Conservation (phyloP, 1,139 yeast genomes). For the Kodamaea sp. region DNA sequence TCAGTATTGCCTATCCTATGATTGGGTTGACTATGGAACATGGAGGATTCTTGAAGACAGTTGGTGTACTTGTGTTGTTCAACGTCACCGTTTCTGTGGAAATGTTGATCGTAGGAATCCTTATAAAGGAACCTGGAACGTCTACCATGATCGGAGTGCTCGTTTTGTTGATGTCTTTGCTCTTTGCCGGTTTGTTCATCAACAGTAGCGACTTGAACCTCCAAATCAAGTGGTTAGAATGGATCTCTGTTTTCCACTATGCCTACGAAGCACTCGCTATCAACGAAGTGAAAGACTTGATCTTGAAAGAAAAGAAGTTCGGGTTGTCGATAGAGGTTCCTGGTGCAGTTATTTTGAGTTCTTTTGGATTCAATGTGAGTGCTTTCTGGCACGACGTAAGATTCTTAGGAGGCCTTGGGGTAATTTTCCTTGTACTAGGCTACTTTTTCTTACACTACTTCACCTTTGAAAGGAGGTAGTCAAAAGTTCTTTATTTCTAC, state of each 20-base stretch:
- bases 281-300: slow-evolving; percentile 88
- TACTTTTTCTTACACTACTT: slow-evolving; percentile 71
- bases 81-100: slow-evolving; percentile 85
- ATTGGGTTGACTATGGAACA: slow-evolving; percentile 83
- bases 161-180: slow-evolving; percentile 75
- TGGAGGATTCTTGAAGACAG: slow-evolving; percentile 72
- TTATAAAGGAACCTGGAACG: slow-evolving; percentile 87
- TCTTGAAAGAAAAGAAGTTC: slow-evolving; percentile 82
- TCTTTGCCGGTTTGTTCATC: slow-evolving; percentile 91
- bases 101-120: slow-evolving; percentile 81
- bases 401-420: slow-evolving; percentile 50
- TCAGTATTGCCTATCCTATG: slow-evolving; percentile 88
- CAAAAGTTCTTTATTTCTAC: no score
- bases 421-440: slow-evolving; percentile 62
- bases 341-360: slow-evolving; percentile 92
- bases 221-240: slow-evolving; percentile 77
- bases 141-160: slow-evolving; percentile 89
- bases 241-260: slow-evolving; percentile 88
- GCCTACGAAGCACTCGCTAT: slow-evolving; percentile 92
- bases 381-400: slow-evolving; percentile 69
- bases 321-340: slow-evolving; percentile 97
- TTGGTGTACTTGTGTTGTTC: slow-evolving; percentile 72
- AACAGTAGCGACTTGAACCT: slow-evolving; percentile 75
- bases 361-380: slow-evolving; percentile 88
- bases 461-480: slow-evolving; percentile 76